phyloP scores from a whole-genome alignment of 2,329 filamentous ascomycete genomes.

The Fusarium neocosmosporiellum region DNA sequence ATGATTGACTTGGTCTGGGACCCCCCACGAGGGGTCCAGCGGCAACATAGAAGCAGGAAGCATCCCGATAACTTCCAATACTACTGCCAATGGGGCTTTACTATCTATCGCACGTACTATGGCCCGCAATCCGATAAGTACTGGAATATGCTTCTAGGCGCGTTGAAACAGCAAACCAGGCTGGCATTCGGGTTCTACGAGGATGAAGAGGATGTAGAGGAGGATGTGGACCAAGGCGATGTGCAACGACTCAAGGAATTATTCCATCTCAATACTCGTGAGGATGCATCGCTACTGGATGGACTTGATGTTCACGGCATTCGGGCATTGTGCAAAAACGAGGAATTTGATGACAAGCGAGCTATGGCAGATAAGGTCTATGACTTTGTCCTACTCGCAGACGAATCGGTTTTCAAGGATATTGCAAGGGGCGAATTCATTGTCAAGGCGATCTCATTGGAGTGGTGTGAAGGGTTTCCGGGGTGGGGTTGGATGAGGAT shows the following conservation, averaged over 20 bases:
- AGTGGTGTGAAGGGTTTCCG: accelerated
- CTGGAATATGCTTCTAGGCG: slow-evolving; percentile 2
- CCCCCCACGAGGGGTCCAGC: slow-evolving; percentile 5
- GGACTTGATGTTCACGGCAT: slow-evolving; percentile 1
- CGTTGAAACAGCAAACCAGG: neutral
- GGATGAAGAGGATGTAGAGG: neutral
- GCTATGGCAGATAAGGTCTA: neutral
- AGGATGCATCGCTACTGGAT: slow-evolving; percentile 5
- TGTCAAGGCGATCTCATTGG: neutral
- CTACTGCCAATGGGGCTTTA: slow-evolving; percentile 13
- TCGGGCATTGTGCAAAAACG: neutral
- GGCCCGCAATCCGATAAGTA: neutral
- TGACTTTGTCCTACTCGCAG: neutral
- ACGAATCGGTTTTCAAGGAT: neutral
- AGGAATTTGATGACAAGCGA: neutral
- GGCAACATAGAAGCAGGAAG: neutral
- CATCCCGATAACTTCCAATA: slow-evolving; percentile 5
- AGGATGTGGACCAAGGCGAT: neutral
- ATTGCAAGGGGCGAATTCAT: neutral
- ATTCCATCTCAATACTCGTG: slow-evolving; percentile 5
- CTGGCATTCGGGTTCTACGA: slow-evolving; percentile 4
- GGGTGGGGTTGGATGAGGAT: slow-evolving; percentile 22
- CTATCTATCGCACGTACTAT: slow-evolving; percentile 24
- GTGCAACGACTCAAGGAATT: neutral
- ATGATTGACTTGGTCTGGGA: slow-evolving; percentile 9